Percentiles rank a stretch among this genome's conserved stretches.
Conservation (phyloP, 441 rosid species). For the Euphorbia schlechtendalii region DNA sequence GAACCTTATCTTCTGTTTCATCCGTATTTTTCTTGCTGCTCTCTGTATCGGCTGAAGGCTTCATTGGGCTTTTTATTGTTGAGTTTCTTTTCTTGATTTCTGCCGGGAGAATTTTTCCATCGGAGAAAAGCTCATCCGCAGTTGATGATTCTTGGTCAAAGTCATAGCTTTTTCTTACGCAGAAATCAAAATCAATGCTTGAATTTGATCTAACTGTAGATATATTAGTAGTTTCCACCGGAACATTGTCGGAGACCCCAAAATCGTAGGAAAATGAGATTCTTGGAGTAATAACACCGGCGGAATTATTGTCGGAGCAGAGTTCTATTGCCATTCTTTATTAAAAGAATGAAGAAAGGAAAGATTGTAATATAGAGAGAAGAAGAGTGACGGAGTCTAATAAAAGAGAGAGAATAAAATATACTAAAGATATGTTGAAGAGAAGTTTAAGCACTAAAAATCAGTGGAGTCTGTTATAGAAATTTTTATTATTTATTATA, state of each 20-base stretch:
- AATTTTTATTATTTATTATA: no score
- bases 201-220: slow-evolving; percentile 32
- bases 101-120: slow-evolving; percentile 70
- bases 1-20: slow-evolving; percentile 29
- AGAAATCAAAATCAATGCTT: slow-evolving; percentile 65
- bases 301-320: slow-evolving; percentile 42
- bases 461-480: slow-evolving; percentile 14
- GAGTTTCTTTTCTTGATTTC: slow-evolving; percentile 53
- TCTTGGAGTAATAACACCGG: slow-evolving; percentile 66
- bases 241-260: slow-evolving; percentile 41
- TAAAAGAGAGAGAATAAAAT: neutral
- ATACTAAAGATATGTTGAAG: neutral
- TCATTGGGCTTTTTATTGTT: slow-evolving; percentile 6
- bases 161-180: slow-evolving; percentile 41
- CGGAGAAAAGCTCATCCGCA: slow-evolving; percentile 80
- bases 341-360: neutral
- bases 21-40: neutral
- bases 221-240: slow-evolving; percentile 30
- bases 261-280: slow-evolving; percentile 87
- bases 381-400: neutral
- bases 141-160: slow-evolving; percentile 59
- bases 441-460: slow-evolving; percentile 23
- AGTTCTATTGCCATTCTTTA: slow-evolving; percentile 65
- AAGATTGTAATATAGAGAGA: neutral
- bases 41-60: slow-evolving; percentile 16